Base-by-base conservation (phyloP, 495 filamentous ascomycete species). In the Collariella sp. region DNA sequence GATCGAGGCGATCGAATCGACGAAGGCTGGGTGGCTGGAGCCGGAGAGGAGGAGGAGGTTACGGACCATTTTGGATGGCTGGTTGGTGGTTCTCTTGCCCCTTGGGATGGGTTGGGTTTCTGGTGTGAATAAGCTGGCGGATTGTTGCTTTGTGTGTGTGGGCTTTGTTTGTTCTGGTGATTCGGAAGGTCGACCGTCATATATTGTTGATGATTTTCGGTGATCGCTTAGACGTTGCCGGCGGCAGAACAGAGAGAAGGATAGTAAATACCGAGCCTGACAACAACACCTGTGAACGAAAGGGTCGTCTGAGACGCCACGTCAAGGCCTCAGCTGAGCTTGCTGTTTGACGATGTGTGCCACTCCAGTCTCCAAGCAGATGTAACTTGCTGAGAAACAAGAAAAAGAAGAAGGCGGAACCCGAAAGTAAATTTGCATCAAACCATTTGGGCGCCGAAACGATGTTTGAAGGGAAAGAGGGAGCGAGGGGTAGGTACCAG, bases 21-120 rank as follows among this genome's bases (percentile, higher is more conserved):
- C 87, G 62, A 98, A 82, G 63, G 84, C 76, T 6, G 90, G 91
- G 72, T 98, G 94, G 67, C 89, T 95, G 68, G 83, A 89, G 49
- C 93, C 93, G 36, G 90, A 88, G 53, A 98, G 86, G 58, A 98
- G 80, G 62, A 96, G 89, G 56, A 98, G 86, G 69, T 96, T 96
- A 65, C 94, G 87, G 62, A 97, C 91, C 93, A 98, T 67, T 31
- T 9, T 31, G 29, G 24, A 57, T 5, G 20, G 9, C 29, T 33
- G 18, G 22, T 1, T 58, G 18, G 34, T 58, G 10, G 13, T 18
- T 2, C 15, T 49, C 20, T 2, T 36, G 40, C 19, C 16, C 4
- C 11, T 15, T 10, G 7, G 40, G 9, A 24, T 16, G 5, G 11
- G 5, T 36, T 23, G 35, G 36, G 26, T n/a, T 0, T 22, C n/a